These are phyloP conservation scores for Fusarium sororula DNA, from an alignment of 2,329 filamentous ascomycete species.

Conservation along the genomic window DNA sequence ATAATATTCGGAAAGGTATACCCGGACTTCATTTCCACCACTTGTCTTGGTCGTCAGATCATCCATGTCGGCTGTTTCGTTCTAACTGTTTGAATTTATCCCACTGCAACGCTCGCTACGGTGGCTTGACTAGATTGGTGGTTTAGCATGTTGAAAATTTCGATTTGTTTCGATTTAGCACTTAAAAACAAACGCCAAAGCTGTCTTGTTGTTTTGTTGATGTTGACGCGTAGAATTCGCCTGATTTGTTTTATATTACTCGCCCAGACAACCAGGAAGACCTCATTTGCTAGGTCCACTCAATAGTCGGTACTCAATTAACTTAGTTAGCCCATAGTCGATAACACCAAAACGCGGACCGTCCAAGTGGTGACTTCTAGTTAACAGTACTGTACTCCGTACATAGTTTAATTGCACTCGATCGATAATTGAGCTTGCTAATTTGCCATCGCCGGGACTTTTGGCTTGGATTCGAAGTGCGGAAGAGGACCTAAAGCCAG, in stretches of 20 bases:
- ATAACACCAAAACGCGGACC: background rate
- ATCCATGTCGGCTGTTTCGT: conserved; percentile 1
- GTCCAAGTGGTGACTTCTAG: background rate
- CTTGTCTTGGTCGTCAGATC: conserved; percentile 23
- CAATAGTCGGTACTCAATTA: background rate
- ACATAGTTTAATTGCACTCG: background rate
- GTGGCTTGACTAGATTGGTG: background rate
- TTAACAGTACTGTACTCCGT: background rate
- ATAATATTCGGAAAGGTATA: conserved; percentile 13
- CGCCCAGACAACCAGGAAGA: conserved; percentile 3
- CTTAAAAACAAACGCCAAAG: background rate
- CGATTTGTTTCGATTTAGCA: background rate
- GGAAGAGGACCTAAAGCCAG: background rate
- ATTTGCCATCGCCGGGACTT: conserved; percentile 3
- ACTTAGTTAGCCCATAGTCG: background rate
- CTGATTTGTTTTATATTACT: background rate
- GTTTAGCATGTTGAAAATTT: background rate
- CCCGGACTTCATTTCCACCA: conserved; percentile 41
- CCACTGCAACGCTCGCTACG: background rate
- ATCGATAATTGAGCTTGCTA: conserved; percentile 17
- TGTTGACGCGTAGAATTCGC: background rate
- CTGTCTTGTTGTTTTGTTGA: background rate
- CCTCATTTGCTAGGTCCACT: conserved; percentile 10
- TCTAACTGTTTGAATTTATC: conserved; percentile 4
- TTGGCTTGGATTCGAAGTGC: background rate